A percentile compares a stretch with the other conserved stretches of the same genome.
Conservation (phyloP, 73 alveolate species). For the Stentor coeruleus region DNA sequence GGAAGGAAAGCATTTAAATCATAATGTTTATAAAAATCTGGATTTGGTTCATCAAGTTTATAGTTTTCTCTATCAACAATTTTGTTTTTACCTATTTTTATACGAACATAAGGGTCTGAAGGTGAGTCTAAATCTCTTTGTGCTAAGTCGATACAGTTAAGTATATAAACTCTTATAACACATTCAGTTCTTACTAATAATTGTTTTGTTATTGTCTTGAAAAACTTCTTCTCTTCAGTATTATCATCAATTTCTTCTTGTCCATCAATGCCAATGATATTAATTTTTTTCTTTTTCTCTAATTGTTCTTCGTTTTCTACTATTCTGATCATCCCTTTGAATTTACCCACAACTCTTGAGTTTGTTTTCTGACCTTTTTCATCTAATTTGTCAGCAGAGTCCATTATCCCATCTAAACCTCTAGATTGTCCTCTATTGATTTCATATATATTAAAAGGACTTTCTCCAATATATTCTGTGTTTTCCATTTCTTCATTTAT, state of each 20-base stretch:
- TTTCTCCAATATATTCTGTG: conserved; percentile 26
- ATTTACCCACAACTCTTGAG: conserved; percentile 19
- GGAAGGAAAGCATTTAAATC: conserved; percentile 58
- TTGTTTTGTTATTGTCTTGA: not conserved
- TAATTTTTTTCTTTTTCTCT: conserved; percentile 6
- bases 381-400: conserved; percentile 8
- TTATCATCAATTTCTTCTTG: not conserved
- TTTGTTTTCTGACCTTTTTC: conserved; percentile 17
- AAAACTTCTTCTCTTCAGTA: not conserved
- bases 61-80: conserved; percentile 31
- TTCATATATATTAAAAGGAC: conserved; percentile 20
- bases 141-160: conserved; percentile 62
- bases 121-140: conserved; percentile 56
- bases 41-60: conserved; percentile 44
- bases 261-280: no score
- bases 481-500: conserved; percentile 26
- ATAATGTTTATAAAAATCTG: conserved; percentile 56
- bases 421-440: conserved; percentile 27
- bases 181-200: conserved; percentile 49
- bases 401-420: conserved; percentile 1
- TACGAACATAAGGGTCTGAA: conserved; percentile 72
- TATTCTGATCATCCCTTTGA: conserved; percentile 30
- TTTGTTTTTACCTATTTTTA: conserved; percentile 58
- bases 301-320: not conserved
- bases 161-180: conserved; percentile 67